Percentiles rank a stretch among this genome's conserved stretches.
phyloP scores from a whole-genome alignment of 768 basidiomycete genomes.

The Daedaleopsis sinensis region DNA sequence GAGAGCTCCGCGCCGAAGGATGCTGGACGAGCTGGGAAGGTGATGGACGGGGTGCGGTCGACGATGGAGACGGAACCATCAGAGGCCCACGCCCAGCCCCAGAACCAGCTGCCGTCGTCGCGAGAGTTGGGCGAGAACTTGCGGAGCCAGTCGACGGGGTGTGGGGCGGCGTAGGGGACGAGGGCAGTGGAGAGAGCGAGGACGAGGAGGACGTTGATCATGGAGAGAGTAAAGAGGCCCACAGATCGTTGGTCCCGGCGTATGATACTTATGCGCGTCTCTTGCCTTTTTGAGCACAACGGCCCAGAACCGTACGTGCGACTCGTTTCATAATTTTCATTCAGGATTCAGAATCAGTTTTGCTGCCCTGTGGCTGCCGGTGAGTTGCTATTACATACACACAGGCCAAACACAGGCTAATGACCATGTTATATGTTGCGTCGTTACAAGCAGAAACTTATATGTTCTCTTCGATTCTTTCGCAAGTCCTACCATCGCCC shows the following conservation, averaged over 20 bases:
- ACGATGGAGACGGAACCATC: slow-evolving; percentile 66
- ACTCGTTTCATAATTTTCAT: too few relatives aligned
- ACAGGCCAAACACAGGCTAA: too few relatives aligned
- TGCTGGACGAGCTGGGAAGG: slow-evolving; percentile 72
- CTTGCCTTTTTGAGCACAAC: background rate
- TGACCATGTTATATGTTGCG: too few relatives aligned
- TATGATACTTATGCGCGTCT: slow-evolving; percentile 19
- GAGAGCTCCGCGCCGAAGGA: slow-evolving; percentile 76
- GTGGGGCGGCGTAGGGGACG: slow-evolving; percentile 15
- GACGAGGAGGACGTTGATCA: slow-evolving; percentile 21
- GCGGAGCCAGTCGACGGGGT: slow-evolving; percentile 33
- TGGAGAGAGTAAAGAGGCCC: slow-evolving; percentile 12
- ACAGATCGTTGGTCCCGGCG: background rate
- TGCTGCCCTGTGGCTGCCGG: too few relatives aligned
- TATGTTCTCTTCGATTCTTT: too few relatives aligned
- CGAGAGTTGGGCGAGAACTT: slow-evolving; percentile 27
- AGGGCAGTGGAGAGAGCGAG: slow-evolving; percentile 16
- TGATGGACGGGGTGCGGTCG: slow-evolving; percentile 70
- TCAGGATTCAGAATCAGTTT: too few relatives aligned
- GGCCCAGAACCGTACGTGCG: slow-evolving; percentile 11
- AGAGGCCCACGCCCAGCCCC: slow-evolving; percentile 44
- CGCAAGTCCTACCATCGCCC: too few relatives aligned
- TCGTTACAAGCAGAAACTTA: too few relatives aligned
- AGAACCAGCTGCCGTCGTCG: slow-evolving; percentile 38
- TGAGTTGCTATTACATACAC: too few relatives aligned